Evolutionary conservation across 2,329 filamentous ascomycete species (phyloP), one percentile per base, ranked within the genome.

Genomic region (Ceratocystis eucalypticola): DNA sequence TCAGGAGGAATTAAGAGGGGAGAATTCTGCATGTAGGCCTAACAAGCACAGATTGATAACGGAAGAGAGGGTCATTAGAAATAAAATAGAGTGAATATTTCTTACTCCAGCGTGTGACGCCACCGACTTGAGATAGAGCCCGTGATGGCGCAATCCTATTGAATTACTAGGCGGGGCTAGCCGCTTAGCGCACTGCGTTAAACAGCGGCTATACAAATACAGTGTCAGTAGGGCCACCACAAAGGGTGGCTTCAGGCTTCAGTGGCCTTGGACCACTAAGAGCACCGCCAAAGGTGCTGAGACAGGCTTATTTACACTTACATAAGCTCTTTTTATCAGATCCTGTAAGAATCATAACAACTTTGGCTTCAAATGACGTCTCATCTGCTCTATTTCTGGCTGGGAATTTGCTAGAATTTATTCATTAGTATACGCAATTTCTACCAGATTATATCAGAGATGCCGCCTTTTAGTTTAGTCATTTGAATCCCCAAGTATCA

Each of bases 1-100:
- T 37, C 1, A 33, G 28, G 59, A 50, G 41, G 37, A 50, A 25
- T 17, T 6, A 30, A 37, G 44, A 67, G 33, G 12, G 46, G 61
- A 17, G 17, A 46, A 62, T 55, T 15, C 62, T 28, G 45, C 50
- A 28, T 15, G 37, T 41, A 41, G 37, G 37, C 12, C 37, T 15
- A 41, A 41, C 10, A 41, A 15, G 17, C 50, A 59, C 50, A 59
- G 66, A 67, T 67, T 67, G 66, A 65, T 67, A 67, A 67, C 50
- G 30, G 61, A 48, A 20, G 7, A 45, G 57, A 61, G 37, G 12
- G 22, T n/a, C n/a, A n/a, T 53, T 53, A 53, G 28, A 64, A 25
- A 28, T 30, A 55, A 37, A 55, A 50, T 20, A 28, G 25, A 33
- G 37, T 30, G 37, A 59, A 20, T 7, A 46, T 22, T 41, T 15